These are phyloP conservation scores for Trifolium pratense DNA, from an alignment of 306 rosid genomes.

Conservation along the genomic window DNA sequence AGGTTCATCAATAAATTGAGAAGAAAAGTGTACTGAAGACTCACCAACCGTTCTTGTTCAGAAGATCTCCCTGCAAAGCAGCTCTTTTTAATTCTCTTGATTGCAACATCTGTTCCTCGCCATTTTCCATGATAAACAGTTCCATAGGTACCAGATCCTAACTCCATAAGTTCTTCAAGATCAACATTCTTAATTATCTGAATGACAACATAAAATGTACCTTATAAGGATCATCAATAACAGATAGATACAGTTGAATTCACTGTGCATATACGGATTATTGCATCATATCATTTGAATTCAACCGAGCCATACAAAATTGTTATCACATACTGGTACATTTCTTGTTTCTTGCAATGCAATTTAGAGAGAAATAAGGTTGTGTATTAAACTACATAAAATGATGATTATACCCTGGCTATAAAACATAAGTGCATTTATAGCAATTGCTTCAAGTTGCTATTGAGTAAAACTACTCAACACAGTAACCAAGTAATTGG, in stretches of 20 bases:
- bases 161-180: conserved; percentile 85
- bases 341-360: background rate
- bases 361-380: too few species aligned
- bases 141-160: conserved; percentile 96
- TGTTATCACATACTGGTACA: background rate
- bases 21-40: conserved; percentile 45
- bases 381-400: background rate
- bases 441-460: conserved; percentile 41
- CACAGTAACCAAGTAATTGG: background rate
- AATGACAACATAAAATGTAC: conserved; percentile 25
- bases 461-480: conserved; percentile 43
- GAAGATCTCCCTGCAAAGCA: conserved; percentile 83
- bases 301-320: background rate
- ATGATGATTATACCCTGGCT: conserved; percentile 14
- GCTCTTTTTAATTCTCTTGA: conserved; percentile 88
- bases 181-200: conserved; percentile 82
- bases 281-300: background rate
- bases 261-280: conserved; percentile 7
- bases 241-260: conserved; percentile 6
- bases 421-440: conserved; percentile 47
- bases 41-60: conserved; percentile 88
- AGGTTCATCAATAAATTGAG: background rate
- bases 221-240: conserved; percentile 22
- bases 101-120: conserved; percentile 97
- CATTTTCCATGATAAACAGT: conserved; percentile 97